phyloP scores from a whole-genome alignment of 2,329 filamentous ascomycete species.

The Colletotrichum siamense region DNA sequence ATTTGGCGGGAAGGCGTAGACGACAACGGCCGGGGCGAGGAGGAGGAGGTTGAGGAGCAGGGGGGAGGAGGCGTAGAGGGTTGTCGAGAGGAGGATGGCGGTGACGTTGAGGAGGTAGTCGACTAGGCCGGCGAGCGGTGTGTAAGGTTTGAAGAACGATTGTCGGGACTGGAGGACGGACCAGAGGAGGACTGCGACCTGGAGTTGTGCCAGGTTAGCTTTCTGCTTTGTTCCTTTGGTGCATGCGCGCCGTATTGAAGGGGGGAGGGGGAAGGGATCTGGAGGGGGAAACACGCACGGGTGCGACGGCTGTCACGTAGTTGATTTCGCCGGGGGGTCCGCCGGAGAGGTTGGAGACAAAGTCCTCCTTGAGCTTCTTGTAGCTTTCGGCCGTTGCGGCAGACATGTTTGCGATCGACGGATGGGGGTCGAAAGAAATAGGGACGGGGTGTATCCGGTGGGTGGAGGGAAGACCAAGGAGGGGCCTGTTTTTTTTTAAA shows the following conservation, averaged over 20 bases:
- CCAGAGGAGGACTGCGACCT: slow-evolving; percentile 88
- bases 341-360: slow-evolving; percentile 89
- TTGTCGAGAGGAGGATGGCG: slow-evolving; percentile 82
- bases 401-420: slow-evolving; percentile 35
- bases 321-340: slow-evolving; percentile 87
- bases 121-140: slow-evolving; percentile 68
- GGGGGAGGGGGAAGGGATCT: not conserved
- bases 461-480: not conserved
- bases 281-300: slow-evolving; percentile 61
- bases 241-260: not conserved
- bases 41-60: slow-evolving; percentile 78
- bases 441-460: not conserved
- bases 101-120: slow-evolving; percentile 90
- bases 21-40: slow-evolving; percentile 70
- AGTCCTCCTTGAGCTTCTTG: slow-evolving; percentile 92
- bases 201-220: slow-evolving; percentile 26
- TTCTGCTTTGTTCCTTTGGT: slow-evolving; percentile 10
- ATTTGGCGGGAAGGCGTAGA: slow-evolving; percentile 59
- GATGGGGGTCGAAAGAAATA: not conserved
- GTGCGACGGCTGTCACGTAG: slow-evolving; percentile 81
- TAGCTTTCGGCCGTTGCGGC: slow-evolving; percentile 61
- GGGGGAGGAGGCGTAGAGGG: slow-evolving; percentile 79
- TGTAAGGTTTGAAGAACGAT: slow-evolving; percentile 82
- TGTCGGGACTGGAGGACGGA: slow-evolving; percentile 85
- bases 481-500: not conserved